Evolutionary conservation across 306 rosid genomes (phyloP), one percentile per base, ranked within the genome.

Genomic region (Quercus aquifolioides): DNA sequence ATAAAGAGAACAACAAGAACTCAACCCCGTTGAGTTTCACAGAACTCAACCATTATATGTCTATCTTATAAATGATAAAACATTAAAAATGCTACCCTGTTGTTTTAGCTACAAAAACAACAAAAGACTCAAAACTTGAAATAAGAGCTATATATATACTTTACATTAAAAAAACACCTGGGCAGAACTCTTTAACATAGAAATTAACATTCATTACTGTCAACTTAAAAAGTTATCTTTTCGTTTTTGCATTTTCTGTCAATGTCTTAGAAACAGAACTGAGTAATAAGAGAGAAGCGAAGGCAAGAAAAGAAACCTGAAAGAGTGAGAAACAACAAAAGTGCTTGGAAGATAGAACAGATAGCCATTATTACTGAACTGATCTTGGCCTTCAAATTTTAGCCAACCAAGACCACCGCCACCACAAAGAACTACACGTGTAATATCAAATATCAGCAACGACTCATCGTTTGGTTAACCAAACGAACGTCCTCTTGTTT

Each of bases 291-390:
- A 76, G 23, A 71, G 82, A 8, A 73, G 51, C 0, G 75, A 11
- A 55, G 38, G 1, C 30, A n/a, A 73, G 6, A 64, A 15, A 18
- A 70, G 79, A 67, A 79, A 91, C 97, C 92, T 62, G 94, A 85
- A 73, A 90, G 63, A 81, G 67, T 56, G 41, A 90, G 84, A 82
- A 88, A 78, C 85, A 84, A 57, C 73, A 88, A 81, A 43, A 90
- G 58, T 60, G 78, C 57, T 65, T 60, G 82, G 84, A 84, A 83
- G 78, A 78, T 21, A 77, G 83, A 86, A 52, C 12, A 78, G 72
- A 5, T 79, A 67, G 91, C 82, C 76, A 83, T 86, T 63, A 83
- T 86, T 63, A 20, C 55, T 78, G 89, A 87, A 74, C 76, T 69
- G 76, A 85, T 78, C 23, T 77, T 82, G 74, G 74, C 78, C 75